A percentile compares a stretch with the other conserved stretches of the same genome.
Conservation (phyloP, 257 asterid genomes). For the Penstemon barbatus region DNA sequence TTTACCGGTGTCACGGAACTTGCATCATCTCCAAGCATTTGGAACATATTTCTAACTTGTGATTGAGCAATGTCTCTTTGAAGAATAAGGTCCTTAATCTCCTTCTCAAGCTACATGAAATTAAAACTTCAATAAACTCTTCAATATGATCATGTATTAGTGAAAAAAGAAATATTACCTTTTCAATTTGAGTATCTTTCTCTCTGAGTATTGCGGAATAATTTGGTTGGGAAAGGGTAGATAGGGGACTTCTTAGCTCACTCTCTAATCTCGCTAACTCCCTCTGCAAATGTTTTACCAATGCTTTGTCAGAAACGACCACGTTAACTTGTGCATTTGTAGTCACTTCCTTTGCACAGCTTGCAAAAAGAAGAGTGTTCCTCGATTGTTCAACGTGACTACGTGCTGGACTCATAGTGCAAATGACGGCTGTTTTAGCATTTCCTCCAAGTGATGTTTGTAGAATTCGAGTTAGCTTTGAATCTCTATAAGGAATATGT, state of each 20-base stretch:
- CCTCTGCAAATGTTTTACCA: slow-evolving; percentile 83
- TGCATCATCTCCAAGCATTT: slow-evolving; percentile 56
- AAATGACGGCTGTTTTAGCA: slow-evolving; percentile 85
- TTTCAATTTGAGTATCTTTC: slow-evolving; percentile 78
- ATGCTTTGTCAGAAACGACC: slow-evolving; percentile 84
- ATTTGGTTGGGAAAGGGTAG: slow-evolving; percentile 41
- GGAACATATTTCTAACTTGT: slow-evolving; percentile 66
- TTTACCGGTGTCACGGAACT: slow-evolving; percentile 49
- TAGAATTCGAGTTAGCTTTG: slow-evolving; percentile 92
- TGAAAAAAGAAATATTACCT: slow-evolving; percentile 40
- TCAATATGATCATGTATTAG: not conserved
- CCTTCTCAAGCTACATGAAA: slow-evolving; percentile 68
- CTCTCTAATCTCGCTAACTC: slow-evolving; percentile 73
- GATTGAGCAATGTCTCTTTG: slow-evolving; percentile 88
- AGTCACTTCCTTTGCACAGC: slow-evolving; percentile 95
- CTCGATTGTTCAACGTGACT: slow-evolving; percentile 93
- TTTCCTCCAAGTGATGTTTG: slow-evolving; percentile 89
- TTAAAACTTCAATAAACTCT: slow-evolving; percentile 19
- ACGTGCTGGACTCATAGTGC: slow-evolving; percentile 94
- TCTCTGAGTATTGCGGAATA: slow-evolving; percentile 52
- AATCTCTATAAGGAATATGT: slow-evolving; percentile 90
- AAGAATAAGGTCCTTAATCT: slow-evolving; percentile 63
- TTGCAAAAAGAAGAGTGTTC: slow-evolving; percentile 92
- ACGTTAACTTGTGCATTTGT: slow-evolving; percentile 83
- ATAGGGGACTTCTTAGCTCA: slow-evolving; percentile 59